A percentile compares a stretch with the other conserved stretches of the same genome.
These are phyloP conservation scores for Aurinia saxatilis DNA, from an alignment of 345 rosid species.

Conservation along the genomic window DNA sequence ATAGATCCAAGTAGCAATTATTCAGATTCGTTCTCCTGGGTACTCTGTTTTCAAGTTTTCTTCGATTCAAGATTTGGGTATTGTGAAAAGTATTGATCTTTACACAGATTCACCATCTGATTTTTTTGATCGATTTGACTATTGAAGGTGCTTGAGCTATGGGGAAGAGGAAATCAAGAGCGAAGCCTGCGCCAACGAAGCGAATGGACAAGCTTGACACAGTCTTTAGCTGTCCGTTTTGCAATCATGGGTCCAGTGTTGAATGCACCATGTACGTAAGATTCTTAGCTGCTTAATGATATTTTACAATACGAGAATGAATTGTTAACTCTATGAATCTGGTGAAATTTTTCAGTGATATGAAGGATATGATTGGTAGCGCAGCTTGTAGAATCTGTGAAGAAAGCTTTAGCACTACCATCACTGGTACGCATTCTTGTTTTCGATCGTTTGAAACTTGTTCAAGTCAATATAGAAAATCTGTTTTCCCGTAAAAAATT, in stretches of 20 bases:
- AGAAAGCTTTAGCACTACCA: slow-evolving; percentile 75
- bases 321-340: background rate
- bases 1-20: background rate
- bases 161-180: slow-evolving; percentile 98
- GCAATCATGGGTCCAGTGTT: slow-evolving; percentile 90
- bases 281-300: background rate
- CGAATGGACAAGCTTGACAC: slow-evolving; percentile 95
- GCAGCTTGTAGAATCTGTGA: slow-evolving; percentile 82
- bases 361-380: slow-evolving; percentile 77
- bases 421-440: slow-evolving; percentile 85
- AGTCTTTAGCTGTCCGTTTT: slow-evolving; percentile 90
- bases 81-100: background rate
- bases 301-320: background rate
- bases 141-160: slow-evolving; percentile 27
- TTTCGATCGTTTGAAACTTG: background rate
- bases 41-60: no score
- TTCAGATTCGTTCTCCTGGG: no score
- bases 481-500: background rate
- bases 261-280: slow-evolving; percentile 83
- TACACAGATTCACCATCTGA: background rate
- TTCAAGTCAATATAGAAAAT: background rate
- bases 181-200: slow-evolving; percentile 92
- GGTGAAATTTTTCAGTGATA: slow-evolving; percentile 48
- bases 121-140: no score
- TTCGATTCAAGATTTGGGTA: background rate